Percentiles rank a stretch among this genome's conserved stretches.
Evolutionary conservation across 2,329 filamentous ascomycete species (phyloP).

Genomic region (Beauveria brongniartii): DNA sequence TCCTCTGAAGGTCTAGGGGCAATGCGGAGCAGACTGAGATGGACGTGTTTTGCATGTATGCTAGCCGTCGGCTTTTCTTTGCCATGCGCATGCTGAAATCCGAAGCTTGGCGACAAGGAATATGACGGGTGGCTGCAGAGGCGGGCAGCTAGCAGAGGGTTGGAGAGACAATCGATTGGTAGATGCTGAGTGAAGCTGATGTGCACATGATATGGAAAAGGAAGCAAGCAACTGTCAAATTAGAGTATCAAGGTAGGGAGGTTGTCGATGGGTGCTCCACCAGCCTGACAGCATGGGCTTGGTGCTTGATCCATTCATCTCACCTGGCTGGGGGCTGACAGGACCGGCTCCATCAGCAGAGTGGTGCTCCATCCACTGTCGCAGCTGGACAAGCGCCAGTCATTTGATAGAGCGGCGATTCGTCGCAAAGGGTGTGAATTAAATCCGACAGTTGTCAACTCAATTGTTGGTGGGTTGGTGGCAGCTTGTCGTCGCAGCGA

Average conservation of each 20-base stretch:
- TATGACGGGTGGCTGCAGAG: not conserved
- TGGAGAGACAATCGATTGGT: no score
- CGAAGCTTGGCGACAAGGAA: no score
- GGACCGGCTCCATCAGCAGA: no score
- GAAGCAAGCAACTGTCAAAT: not conserved
- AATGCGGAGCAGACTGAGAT: not conserved
- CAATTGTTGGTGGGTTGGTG: no score
- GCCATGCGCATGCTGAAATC: not conserved
- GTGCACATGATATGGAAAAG: no score
- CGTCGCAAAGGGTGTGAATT: no score
- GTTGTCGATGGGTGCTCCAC: not conserved
- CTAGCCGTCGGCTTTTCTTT: not conserved
- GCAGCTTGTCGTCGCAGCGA: no score
- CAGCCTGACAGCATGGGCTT: not conserved
- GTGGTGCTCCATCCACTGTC: no score
- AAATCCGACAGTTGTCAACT: no score
- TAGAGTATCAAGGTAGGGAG: not conserved
- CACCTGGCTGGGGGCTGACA: not conserved
- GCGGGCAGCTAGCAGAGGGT: no score
- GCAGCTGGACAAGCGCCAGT: no score
- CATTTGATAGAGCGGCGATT: no score
- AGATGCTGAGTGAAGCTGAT: not conserved
- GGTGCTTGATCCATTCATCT: slow-evolving; percentile 5
- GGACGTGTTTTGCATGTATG: not conserved
- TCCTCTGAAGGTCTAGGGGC: not conserved